A percentile compares a stretch with the other conserved stretches of the same genome.
Evolutionary conservation across 2,329 filamentous ascomycete species (phyloP).

Genomic region (Verticillium tricorpus): DNA sequence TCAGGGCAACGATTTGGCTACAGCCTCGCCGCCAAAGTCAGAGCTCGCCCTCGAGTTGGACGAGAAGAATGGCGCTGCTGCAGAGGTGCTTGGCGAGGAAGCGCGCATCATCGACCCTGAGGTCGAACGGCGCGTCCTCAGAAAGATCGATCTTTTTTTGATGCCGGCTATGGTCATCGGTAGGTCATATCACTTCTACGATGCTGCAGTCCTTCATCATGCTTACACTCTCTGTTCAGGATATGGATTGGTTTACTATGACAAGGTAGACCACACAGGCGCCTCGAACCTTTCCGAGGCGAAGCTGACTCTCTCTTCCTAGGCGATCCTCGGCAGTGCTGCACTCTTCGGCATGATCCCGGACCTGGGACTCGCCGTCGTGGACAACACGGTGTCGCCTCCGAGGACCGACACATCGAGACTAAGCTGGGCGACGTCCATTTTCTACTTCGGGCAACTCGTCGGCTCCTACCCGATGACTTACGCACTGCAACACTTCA

Average conservation of each 20-base stretch:
- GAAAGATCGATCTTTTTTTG: constrained; percentile 53
- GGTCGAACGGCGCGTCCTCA: constrained; percentile 41
- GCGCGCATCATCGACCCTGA: constrained; percentile 31
- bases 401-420: constrained; percentile 46
- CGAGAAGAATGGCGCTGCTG: background rate
- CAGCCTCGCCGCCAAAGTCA: background rate
- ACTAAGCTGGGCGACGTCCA: constrained; percentile 55
- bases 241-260: constrained; percentile 66
- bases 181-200: constrained; percentile 13
- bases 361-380: constrained; percentile 44
- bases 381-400: constrained; percentile 25
- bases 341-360: constrained; percentile 56
- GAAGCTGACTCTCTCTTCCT: background rate
- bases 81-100: constrained; percentile 5
- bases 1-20: too few species aligned
- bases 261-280: constrained; percentile 43
- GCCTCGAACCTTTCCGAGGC: background rate
- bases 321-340: constrained; percentile 55
- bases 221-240: constrained; percentile 21
- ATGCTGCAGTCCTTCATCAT: background rate
- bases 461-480: constrained; percentile 55
- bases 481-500: constrained; percentile 50
- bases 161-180: constrained; percentile 54
- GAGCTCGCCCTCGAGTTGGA: background rate
- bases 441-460: constrained; percentile 61